A percentile compares a stretch with the other conserved stretches of the same genome.
These are phyloP conservation scores for Talaromyces thailandensis DNA, from an alignment of 495 filamentous ascomycete genomes.

Conservation along the genomic window DNA sequence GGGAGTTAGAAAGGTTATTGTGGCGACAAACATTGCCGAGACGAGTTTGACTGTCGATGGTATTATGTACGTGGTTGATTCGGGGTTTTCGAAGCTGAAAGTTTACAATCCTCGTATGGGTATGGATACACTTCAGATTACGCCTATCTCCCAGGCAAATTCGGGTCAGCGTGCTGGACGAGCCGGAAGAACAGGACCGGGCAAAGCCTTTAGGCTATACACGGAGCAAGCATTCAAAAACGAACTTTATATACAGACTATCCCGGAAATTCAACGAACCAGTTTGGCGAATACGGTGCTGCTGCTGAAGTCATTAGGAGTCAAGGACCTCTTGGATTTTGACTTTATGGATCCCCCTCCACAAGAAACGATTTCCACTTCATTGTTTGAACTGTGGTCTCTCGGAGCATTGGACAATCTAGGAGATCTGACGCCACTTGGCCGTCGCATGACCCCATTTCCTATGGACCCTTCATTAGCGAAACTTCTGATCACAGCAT, in stretches of 20 bases:
- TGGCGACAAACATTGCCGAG: conserved; percentile 98
- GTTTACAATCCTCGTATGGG: conserved; percentile 99
- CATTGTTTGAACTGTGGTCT: conserved; percentile 96
- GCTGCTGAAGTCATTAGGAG: conserved; percentile 87
- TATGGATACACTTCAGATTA: conserved; percentile 98
- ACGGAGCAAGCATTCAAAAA: conserved; percentile 94
- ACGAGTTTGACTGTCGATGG: conserved; percentile 97
- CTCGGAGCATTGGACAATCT: conserved; percentile 90
- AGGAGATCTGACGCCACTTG: conserved; percentile 80
- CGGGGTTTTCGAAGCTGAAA: conserved; percentile 93
- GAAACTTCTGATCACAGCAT: conserved; percentile 84
- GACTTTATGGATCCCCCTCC: conserved; percentile 99
- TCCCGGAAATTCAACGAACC: conserved; percentile 96
- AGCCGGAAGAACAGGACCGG: conserved; percentile 90
- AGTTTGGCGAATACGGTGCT: conserved; percentile 93
- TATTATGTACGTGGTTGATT: conserved; percentile 98
- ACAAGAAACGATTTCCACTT: conserved; percentile 95
- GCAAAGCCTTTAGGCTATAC: conserved; percentile 90
- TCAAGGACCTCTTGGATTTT: conserved; percentile 92
- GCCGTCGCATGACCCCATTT: conserved; percentile 90
- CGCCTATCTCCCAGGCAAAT: conserved; percentile 95
- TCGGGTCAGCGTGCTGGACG: conserved; percentile 87
- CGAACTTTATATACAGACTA: conserved; percentile 94
- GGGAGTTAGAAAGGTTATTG: conserved; percentile 93
- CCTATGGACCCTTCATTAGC: conserved; percentile 93